A percentile compares a stretch with the other conserved stretches of the same genome.
phyloP scores from a whole-genome alignment of 371 early-diverging fungal species.

The Apophysomyces ossiformis region DNA sequence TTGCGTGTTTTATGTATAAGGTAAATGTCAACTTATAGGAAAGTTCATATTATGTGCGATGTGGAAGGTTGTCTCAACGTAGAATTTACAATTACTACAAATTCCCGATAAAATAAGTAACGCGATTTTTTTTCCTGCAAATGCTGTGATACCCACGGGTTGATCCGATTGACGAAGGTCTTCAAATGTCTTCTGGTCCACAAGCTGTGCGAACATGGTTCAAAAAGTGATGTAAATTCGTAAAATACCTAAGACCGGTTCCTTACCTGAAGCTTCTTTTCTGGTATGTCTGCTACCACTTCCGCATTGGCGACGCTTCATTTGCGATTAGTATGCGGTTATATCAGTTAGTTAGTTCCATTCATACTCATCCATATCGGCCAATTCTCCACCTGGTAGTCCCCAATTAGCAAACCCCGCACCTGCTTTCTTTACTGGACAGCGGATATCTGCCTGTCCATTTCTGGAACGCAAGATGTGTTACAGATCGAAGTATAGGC shows the following conservation, averaged over 20 bases:
- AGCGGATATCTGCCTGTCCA: conserved; percentile 16
- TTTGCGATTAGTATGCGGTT: background rate
- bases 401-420: conserved; percentile 24
- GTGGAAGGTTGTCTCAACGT: too few relatives aligned
- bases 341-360: background rate
- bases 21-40: too few relatives aligned
- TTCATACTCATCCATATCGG: conserved; percentile 19
- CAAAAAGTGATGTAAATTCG: conserved; percentile 6
- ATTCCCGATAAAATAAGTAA: too few relatives aligned
- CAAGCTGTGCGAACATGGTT: conserved; percentile 16
- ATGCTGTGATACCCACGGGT: background rate
- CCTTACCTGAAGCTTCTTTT: conserved; percentile 18
- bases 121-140: background rate
- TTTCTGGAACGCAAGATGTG: conserved; percentile 1
- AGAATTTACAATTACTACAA: too few relatives aligned
- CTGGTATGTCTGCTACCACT: background rate
- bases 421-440: conserved; percentile 21
- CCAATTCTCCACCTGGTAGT: conserved; percentile 14
- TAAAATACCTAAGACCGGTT: background rate
- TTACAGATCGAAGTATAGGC: too few relatives aligned
- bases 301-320: conserved; percentile 13
- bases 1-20: too few relatives aligned
- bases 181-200: conserved; percentile 24
- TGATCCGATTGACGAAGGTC: conserved; percentile 2
- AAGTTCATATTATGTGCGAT: too few relatives aligned